Base-by-base conservation (phyloP, 2,329 filamentous ascomycete genomes). In the Cladosporium sp. region DNA sequence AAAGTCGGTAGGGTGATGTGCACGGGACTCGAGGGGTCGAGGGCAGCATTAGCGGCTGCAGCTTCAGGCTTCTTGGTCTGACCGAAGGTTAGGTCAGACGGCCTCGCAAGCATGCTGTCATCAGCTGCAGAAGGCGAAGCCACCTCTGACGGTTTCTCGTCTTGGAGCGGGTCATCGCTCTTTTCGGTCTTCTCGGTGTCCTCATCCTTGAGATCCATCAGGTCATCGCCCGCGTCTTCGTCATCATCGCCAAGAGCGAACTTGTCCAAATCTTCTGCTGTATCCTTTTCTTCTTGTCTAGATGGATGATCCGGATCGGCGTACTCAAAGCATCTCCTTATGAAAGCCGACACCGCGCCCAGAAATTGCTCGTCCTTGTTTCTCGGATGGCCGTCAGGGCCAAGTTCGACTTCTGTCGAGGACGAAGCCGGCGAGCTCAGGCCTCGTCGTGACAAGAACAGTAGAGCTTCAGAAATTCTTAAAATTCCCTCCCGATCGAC, bases 1-100 rank as follows among this genome's bases (percentile, higher is more conserved):
- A 99, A 99, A 1, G 93, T 99, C 1, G 93, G 93, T 1, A 99
- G 79, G 1, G 93, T 97, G 64, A 99, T 96, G 67, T 96, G 88
- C 1, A 99, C 79, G 6, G 93, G 93, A 56, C 95, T 92, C 20
- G 89, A 85, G 2, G 93, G 93, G 65, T 99, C 91, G 3, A 99
- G 80, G 1, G 93, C 93, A 7, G 85, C 83, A 65, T 99, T 99
- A 40, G 90, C 90, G 17, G 86, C 81, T 65, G 89, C 84, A 1
- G 85, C 83, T 62, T 84, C 80, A 7, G 85, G 80, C 27, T 54
- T 56, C 13, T 27, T n/a, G 17, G 57, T 58, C 69, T 68, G 54
- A 53, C 66, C 50, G 61, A 71, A 61, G 51, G 65, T 42, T 56
- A 65, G 55, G 41, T 50, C 22, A 56, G 64, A 51, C 53, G 67